Percentiles rank a stretch among this genome's conserved stretches.
phyloP scores from a whole-genome alignment of 305 asterid species.

The Withania somnifera region DNA sequence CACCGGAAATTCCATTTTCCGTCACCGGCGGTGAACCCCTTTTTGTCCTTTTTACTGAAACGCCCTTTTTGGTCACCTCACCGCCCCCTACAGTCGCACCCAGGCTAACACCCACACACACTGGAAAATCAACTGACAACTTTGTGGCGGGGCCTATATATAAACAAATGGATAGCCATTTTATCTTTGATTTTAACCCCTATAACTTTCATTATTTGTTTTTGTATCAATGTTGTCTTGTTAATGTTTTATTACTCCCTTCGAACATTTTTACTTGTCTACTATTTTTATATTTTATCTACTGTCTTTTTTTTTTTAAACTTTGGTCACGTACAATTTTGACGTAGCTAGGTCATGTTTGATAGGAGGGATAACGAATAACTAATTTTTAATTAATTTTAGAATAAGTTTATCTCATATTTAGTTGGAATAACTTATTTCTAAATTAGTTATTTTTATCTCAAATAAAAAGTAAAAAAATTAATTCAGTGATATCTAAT shows the following conservation, averaged over 20 bases:
- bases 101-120: not conserved
- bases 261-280: too few species aligned
- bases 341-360: too few species aligned
- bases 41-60: not conserved
- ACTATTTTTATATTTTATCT: too few species aligned
- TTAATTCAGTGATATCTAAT: too few species aligned
- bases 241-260: not conserved
- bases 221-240: not conserved
- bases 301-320: too few species aligned
- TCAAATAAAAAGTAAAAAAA: too few species aligned
- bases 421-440: too few species aligned
- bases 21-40: not conserved
- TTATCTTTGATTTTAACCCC: not conserved
- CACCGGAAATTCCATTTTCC: not conserved
- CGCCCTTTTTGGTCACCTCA: not conserved
- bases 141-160: constrained; percentile 4
- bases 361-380: too few species aligned
- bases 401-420: too few species aligned
- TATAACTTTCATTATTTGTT: not conserved
- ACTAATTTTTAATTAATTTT: too few species aligned
- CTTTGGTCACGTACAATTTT: too few species aligned
- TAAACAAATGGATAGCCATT: not conserved
- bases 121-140: not conserved
- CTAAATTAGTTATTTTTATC: too few species aligned
- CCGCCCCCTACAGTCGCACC: not conserved